A percentile compares a stretch with the other conserved stretches of the same genome.
phyloP scores from a whole-genome alignment of 306 rosid species.

The Quercus gilva region DNA sequence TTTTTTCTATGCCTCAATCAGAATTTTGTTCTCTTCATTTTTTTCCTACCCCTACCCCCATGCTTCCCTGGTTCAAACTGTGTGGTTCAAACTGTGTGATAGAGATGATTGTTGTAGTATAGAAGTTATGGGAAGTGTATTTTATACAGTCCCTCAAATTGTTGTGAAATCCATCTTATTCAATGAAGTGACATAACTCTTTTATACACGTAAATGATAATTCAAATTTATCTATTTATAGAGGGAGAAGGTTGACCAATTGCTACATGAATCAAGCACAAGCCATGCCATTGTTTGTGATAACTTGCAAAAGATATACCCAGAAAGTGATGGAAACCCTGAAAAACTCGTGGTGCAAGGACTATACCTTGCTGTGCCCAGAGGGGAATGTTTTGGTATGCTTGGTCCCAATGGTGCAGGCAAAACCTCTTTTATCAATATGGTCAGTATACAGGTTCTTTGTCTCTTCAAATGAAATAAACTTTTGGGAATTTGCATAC shows the following conservation, averaged over 20 bases:
- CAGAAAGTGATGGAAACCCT: slow-evolving; percentile 80
- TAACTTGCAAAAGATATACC: slow-evolving; percentile 71
- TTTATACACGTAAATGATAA: neutral
- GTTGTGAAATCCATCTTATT: neutral
- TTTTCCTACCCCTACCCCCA: too few species aligned
- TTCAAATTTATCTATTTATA: slow-evolving; percentile 24
- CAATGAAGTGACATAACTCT: too few species aligned
- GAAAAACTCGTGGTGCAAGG: slow-evolving; percentile 74
- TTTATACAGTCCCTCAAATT: neutral
- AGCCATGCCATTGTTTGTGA: slow-evolving; percentile 64
- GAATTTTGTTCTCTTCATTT: too few species aligned
- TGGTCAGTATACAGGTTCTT: slow-evolving; percentile 50
- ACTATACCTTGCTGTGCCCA: slow-evolving; percentile 80
- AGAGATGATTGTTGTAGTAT: too few species aligned
- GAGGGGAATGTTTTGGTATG: slow-evolving; percentile 91
- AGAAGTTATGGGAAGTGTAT: too few species aligned
- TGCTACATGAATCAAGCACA: slow-evolving; percentile 46
- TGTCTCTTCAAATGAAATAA: neutral
- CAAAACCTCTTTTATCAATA: slow-evolving; percentile 83
- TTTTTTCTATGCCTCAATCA: too few species aligned
- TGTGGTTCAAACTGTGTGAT: too few species aligned
- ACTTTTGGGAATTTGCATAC: neutral
- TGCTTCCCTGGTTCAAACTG: too few species aligned
- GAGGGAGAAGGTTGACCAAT: slow-evolving; percentile 76
- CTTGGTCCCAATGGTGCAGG: slow-evolving; percentile 97